Percentiles rank a stretch among this genome's conserved stretches.
These are phyloP conservation scores for Nosema bombycis DNA, from an alignment of 371 early-diverging fungal species.

Conservation along the genomic window DNA sequence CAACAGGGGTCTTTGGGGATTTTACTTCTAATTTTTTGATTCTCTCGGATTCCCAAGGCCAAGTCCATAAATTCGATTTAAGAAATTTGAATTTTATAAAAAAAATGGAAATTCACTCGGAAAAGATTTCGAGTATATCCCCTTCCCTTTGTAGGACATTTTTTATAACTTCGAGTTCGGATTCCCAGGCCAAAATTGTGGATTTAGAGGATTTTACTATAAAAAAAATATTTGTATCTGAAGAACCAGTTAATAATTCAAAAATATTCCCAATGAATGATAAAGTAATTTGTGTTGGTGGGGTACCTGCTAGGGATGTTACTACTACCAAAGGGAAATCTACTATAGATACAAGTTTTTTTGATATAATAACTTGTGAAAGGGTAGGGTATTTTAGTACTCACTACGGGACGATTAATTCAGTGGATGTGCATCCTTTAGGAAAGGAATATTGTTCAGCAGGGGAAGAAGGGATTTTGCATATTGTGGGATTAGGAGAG, in stretches of 20 bases:
- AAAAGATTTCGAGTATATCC: conserved; percentile 80
- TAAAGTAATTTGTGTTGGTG: conserved; percentile 68
- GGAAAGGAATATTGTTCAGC: conserved; percentile 69
- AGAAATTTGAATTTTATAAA: conserved; percentile 67
- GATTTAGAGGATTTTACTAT: conserved; percentile 74
- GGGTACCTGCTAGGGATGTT: conserved; percentile 81
- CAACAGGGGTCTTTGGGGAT: conserved; percentile 80
- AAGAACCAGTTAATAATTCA: conserved; percentile 90
- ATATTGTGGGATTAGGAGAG: conserved; percentile 47
- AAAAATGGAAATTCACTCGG: conserved; percentile 68
- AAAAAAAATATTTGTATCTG: conserved; percentile 77
- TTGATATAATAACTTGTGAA: conserved; percentile 86
- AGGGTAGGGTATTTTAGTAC: conserved; percentile 92
- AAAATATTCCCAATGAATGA: conserved; percentile 72
- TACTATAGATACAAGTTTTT: conserved; percentile 95
- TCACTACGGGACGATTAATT: conserved; percentile 98
- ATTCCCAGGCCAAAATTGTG: conserved; percentile 80
- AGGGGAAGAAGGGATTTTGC: conserved; percentile 59
- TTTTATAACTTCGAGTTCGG: conserved; percentile 90
- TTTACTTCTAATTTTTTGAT: conserved; percentile 81
- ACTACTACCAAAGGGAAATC: conserved; percentile 84
- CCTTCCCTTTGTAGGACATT: conserved; percentile 80
- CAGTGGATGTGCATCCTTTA: conserved; percentile 85
- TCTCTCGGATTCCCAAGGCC: conserved; percentile 71
- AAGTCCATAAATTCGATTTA: conserved; percentile 49